A percentile compares a stretch with the other conserved stretches of the same genome.
Evolutionary conservation across 2,329 filamentous ascomycete genomes (phyloP).

Genomic region (Coniochaeta ligniaria): DNA sequence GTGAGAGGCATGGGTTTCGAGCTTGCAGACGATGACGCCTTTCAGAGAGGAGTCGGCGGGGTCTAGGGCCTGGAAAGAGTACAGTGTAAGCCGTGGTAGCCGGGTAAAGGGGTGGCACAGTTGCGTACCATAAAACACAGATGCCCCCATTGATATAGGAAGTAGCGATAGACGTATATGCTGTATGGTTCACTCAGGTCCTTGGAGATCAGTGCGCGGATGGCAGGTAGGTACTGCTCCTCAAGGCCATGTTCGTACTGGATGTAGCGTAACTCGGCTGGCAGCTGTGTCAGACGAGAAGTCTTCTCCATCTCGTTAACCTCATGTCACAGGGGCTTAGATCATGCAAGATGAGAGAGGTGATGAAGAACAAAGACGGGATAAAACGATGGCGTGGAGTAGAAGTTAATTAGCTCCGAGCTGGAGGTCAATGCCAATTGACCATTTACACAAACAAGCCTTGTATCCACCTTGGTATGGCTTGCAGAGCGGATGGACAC

Average conservation of each 20-base stretch:
- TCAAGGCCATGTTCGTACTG: conserved; percentile 58
- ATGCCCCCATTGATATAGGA: conserved; percentile 94
- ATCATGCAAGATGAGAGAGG: not conserved
- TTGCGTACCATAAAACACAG: conserved; percentile 84
- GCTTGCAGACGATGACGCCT: conserved; percentile 90
- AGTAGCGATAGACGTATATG: conserved; percentile 98
- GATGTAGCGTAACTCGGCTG: conserved; percentile 47
- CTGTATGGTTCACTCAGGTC: conserved; percentile 97
- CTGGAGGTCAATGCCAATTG: not conserved
- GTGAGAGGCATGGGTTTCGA: conserved; percentile 82
- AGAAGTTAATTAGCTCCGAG: not conserved
- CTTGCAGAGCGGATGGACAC: not conserved
- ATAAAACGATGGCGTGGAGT: not conserved
- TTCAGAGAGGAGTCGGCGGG: conserved; percentile 59
- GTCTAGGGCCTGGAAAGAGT: conserved; percentile 44
- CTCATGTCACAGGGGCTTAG: not conserved
- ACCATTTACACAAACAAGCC: not conserved
- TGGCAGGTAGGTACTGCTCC: conserved; percentile 67
- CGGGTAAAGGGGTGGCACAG: not conserved
- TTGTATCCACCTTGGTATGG: not conserved
- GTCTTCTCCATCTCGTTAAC: conserved; percentile 22
- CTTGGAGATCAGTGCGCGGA: conserved; percentile 88
- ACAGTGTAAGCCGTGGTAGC: not conserved
- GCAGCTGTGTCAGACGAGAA: conserved; percentile 24
- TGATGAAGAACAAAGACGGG: not conserved